Base-by-base conservation (phyloP, 495 filamentous ascomycete species). In the Lentithecium fluviatile region DNA sequence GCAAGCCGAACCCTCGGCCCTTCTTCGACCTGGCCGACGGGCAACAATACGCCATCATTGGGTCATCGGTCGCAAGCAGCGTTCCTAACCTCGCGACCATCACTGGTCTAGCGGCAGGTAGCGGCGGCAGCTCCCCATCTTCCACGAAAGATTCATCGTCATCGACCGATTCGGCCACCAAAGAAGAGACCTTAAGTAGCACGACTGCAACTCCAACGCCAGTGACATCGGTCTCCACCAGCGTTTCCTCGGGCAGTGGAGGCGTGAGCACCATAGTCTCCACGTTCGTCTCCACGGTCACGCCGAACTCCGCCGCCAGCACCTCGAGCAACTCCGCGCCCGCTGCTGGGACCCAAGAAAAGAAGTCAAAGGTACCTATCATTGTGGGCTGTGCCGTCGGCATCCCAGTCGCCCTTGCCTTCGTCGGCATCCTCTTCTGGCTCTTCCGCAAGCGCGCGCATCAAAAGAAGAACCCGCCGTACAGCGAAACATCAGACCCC, bases 381-480 rank as follows among this genome's bases (percentile, higher is more conserved):
- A 65, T 65, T 26, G 51, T 65, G 13, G 62, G 62, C 49, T 60
- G 55, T 32, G 56, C 62, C 10, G 62, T 65, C 45, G 62, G 62
- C 48, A 65, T 65, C 49, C 62, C 62, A 13, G 55, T 65, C 55
- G 55, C 40, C 13, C 49, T 65, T 21, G 50, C 56, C 13, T 49
- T 65, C 50, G 10, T 51, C 29, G 55, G 40, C 29, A 59, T 65
- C 40, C 42, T 65, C 26, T 24, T 60, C 42, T 60, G 48, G 48
- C 55, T 65, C 38, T 25, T 59, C 38, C 62, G 56, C 49, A 59
- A 60, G 32, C 53, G 61, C 21, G 23, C 19, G 2, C 19, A 49
- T 15, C 56, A 59, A 38, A 43, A 25, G 37, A 20, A 12, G 37
- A 20, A 12, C 5, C 24, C 37, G 26, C 19, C 47, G 17, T 34